phyloP scores from a whole-genome alignment of 805 yeast species.

The Kuraishia piskuri region DNA sequence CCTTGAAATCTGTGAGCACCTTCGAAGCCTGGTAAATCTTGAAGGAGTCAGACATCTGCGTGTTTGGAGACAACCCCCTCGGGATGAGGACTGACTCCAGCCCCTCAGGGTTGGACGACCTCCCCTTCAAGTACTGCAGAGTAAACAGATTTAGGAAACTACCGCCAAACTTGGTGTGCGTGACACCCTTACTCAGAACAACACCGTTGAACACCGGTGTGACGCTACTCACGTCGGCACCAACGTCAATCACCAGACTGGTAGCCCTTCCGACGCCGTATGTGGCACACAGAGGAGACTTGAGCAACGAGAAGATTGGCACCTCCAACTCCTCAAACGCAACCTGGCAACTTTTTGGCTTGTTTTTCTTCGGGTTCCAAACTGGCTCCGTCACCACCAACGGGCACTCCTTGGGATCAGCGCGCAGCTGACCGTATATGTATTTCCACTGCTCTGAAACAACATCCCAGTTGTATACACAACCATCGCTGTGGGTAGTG shows the following conservation, averaged over 20 bases:
- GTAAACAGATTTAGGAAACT: conserved; percentile 69
- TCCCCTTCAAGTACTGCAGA: conserved; percentile 33
- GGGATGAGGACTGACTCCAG: conserved; percentile 21
- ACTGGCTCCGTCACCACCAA: conserved; percentile 47
- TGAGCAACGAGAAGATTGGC: conserved; percentile 69
- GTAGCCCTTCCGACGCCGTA: conserved; percentile 73
- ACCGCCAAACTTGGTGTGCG: conserved; percentile 73
- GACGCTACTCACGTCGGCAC: conserved; percentile 58
- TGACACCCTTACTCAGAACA: conserved; percentile 54
- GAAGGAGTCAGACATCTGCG: conserved; percentile 26
- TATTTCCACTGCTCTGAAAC: conserved; percentile 60
- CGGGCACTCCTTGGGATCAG: conserved; percentile 53
- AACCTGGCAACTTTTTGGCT: conserved; percentile 50
- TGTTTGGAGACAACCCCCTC: conserved; percentile 18
- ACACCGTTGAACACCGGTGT: conserved; percentile 76
- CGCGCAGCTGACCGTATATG: conserved; percentile 44
- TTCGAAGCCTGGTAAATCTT: conserved; percentile 28
- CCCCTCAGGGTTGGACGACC: conserved; percentile 21
- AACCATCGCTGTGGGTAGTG: conserved; percentile 56
- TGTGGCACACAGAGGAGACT: conserved; percentile 69
- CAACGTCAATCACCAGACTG: conserved; percentile 76
- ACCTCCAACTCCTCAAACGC: conserved; percentile 70
- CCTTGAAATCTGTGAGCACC: conserved; percentile 42
- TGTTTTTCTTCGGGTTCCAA: conserved; percentile 59
- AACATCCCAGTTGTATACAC: conserved; percentile 67